Evolutionary conservation across 192 early-diverging fungal species (phyloP), one percentile per base, ranked within the genome.

Genomic region (Dissophora globulifera): DNA sequence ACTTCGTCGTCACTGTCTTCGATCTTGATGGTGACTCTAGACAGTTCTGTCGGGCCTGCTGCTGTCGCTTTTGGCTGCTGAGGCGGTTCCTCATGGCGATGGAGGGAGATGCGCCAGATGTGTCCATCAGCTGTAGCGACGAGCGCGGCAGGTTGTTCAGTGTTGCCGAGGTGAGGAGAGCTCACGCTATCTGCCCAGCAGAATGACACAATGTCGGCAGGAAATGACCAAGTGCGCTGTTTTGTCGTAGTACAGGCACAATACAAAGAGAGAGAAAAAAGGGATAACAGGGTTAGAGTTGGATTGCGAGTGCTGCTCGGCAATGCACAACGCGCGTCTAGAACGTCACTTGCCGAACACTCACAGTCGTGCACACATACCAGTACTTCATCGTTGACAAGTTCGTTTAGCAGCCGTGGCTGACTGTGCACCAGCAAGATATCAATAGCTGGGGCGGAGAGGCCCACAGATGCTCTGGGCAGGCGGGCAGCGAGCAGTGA

Each of bases 221-320:
- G 56, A 52, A 69, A 69, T 31, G 56, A 59, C 67, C 67, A 69
- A 33, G 20, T 27, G 48, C 17, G 48, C 59, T 62, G 23, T 20
- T 45, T n/a, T n/a, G n/a, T n/a, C n/a, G n/a, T n/a, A n/a, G n/a
- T n/a, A n/a, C n/a, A n/a, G n/a, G n/a, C n/a, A n/a, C n/a, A n/a
- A n/a, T n/a, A n/a, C n/a, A n/a, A n/a, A n/a, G n/a, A n/a, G n/a
- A n/a, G n/a, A n/a, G n/a, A n/a, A n/a, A n/a, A n/a, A n/a, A n/a
- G n/a, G n/a, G n/a, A n/a, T n/a, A n/a, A n/a, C n/a, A n/a, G n/a
- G n/a, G n/a, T n/a, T n/a, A n/a, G n/a, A n/a, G n/a, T n/a, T n/a
- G n/a, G n/a, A n/a, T n/a, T n/a, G n/a, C n/a, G n/a, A n/a, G n/a
- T n/a, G n/a, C n/a, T n/a, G n/a, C n/a, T n/a, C n/a, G n/a, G n/a